Evolutionary conservation across 768 basidiomycete species (phyloP), one percentile per base, ranked within the genome.

Genomic region (Agaricus sinodeliciosus): DNA sequence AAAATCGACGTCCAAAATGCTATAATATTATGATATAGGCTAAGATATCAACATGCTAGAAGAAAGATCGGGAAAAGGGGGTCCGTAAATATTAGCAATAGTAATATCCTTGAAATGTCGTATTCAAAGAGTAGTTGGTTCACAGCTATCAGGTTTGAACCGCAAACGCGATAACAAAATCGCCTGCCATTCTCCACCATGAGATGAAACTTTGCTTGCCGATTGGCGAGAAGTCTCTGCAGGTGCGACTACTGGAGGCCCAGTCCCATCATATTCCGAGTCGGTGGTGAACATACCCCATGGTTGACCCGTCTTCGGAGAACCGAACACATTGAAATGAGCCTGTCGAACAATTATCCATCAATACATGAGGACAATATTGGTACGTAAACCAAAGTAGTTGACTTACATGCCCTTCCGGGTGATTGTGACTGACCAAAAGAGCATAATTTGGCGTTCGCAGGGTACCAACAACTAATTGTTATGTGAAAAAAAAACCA

Each of bases 151-250:
- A 1, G 79, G 75, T 55, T 79, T 82, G 69, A 88, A 89, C 27
- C 84, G 71, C 47, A 90, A 64, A 9, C 81, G 71, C 9, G 85
- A 80, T 22, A 90, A 62, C 18, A 88, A 69, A 12, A 90, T 73
- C 3, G 82, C 74, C 55, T 85, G 76, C 79, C 76, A 81, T 4
- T 63, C 62, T 4, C 58, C 64, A 50, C 72, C 71, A 9, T 62
- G 61, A 9, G 59, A 62, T 1, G 64, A 65, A 6, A 65, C 59
- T 48, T 62, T 65, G 49, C 60, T 63, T 18, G 58, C 59, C 11
- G 71, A 77, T 12, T 68, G 60, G 3, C 67, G 65, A 39, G 63
- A 40, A 2, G 45, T 35, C 26, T 54, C 45, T 31, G n/a, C 52
- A 15, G 46, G 45, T 36, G 39, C 39, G 47, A 42, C 45, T 22